A percentile compares a stretch with the other conserved stretches of the same genome.
phyloP scores from a whole-genome alignment of 129 eudicot genomes.

The Dittrichia graveolens region DNA sequence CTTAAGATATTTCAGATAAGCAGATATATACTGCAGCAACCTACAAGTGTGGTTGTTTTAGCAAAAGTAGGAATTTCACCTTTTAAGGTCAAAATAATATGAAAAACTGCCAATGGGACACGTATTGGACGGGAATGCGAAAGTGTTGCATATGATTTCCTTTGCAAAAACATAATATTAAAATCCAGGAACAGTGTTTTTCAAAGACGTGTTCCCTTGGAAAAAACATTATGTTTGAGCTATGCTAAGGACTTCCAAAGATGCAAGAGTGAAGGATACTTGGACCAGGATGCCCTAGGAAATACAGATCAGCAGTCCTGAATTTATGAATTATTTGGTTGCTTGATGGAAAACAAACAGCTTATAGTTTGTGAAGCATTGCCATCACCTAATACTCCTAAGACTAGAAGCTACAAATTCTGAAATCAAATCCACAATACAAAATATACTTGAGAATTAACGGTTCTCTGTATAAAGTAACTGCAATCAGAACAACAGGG shows the following conservation, averaged over 20 bases:
- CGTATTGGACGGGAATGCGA: background rate
- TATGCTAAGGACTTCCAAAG: background rate
- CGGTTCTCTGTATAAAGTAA: background rate
- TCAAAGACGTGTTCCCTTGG: background rate
- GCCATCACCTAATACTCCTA: too few species aligned
- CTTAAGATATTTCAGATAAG: too few species aligned
- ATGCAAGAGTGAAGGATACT: background rate
- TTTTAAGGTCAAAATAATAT: background rate
- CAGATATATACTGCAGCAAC: too few species aligned
- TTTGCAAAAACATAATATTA: background rate
- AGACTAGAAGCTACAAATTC: too few species aligned
- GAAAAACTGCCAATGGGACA: background rate
- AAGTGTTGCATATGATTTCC: background rate
- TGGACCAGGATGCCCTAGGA: background rate
- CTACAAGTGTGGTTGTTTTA: background rate
- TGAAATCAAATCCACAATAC: too few species aligned
- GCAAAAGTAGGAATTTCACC: background rate
- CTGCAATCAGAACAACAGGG: background rate
- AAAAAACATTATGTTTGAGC: background rate
- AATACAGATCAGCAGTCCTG: background rate
- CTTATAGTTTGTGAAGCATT: background rate
- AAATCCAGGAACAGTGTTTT: background rate
- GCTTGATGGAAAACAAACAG: background rate
- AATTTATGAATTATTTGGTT: background rate
- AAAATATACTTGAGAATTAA: too few species aligned